phyloP scores from a whole-genome alignment of 768 basidiomycete genomes.

The Cystobasidium onofrii region DNA sequence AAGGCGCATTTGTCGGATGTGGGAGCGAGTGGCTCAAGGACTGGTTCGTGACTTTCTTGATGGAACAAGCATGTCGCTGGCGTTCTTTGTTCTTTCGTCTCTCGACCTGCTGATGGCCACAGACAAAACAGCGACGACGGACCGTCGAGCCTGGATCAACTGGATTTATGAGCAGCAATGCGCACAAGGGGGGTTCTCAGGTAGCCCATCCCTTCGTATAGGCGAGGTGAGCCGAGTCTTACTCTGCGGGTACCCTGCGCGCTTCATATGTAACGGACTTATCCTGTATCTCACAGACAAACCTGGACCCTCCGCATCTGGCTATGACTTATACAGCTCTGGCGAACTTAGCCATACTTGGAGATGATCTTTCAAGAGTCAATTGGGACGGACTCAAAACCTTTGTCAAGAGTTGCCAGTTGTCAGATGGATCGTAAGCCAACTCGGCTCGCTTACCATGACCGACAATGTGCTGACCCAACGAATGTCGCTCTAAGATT shows the following conservation, averaged over 20 bases:
- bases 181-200: conserved; percentile 36
- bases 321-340: conserved; percentile 92
- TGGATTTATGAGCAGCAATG: conserved; percentile 87
- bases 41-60: too few relatives aligned
- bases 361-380: conserved; percentile 70
- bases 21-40: too few relatives aligned
- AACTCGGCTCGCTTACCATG: background rate
- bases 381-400: conserved; percentile 60
- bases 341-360: conserved; percentile 68
- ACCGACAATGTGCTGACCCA: too few relatives aligned
- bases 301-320: conserved; percentile 61
- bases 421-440: conserved; percentile 69
- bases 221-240: conserved; percentile 33
- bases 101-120: conserved; percentile 65
- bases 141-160: conserved; percentile 60
- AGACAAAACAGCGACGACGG: conserved; percentile 47
- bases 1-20: too few relatives aligned
- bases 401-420: conserved; percentile 67
- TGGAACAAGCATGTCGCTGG: conserved; percentile 72
- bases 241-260: background rate
- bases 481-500: conserved; percentile 40
- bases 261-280: background rate
- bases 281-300: background rate
- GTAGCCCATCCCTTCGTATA: conserved; percentile 18
- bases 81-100: conserved; percentile 78